phyloP scores from a whole-genome alignment of 805 yeast genomes.

The Cyberlindnera saturnus region DNA sequence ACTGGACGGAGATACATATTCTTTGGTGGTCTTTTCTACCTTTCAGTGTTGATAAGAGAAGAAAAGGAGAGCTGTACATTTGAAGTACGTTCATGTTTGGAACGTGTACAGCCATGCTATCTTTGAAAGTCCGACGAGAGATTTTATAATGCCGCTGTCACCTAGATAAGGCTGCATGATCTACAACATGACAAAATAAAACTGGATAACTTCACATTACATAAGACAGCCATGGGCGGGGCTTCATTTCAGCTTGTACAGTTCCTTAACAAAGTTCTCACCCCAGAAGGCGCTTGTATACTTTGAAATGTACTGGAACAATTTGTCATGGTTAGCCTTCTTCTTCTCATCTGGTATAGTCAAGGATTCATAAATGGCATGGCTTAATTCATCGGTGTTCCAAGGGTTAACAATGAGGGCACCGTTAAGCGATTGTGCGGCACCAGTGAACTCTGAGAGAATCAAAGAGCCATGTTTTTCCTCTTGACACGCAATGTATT shows the following conservation, averaged over 20 bases:
- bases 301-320: constrained; percentile 83
- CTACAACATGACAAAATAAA: too few species aligned
- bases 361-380: constrained; percentile 78
- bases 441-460: constrained; percentile 94
- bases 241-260: constrained; percentile 35
- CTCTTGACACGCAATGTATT: constrained; percentile 93
- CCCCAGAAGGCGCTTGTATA: constrained; percentile 98
- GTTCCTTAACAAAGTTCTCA: constrained; percentile 86
- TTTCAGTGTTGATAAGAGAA: too few species aligned
- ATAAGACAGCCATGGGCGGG: too few species aligned
- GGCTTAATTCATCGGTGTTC: constrained; percentile 93
- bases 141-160: too few species aligned
- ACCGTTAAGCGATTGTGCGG: constrained; percentile 97
- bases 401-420: constrained; percentile 94
- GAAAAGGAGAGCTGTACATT: too few species aligned
- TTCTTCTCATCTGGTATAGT: constrained; percentile 82
- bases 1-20: too few species aligned
- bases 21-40: too few species aligned
- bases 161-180: too few species aligned
- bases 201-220: too few species aligned
- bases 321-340: constrained; percentile 68
- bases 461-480: constrained; percentile 81
- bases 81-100: too few species aligned
- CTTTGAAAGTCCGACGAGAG: too few species aligned
- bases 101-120: too few species aligned